Evolutionary conservation across 352 stramenopile species (phyloP).

Genomic region (Pythium monospermum): DNA sequence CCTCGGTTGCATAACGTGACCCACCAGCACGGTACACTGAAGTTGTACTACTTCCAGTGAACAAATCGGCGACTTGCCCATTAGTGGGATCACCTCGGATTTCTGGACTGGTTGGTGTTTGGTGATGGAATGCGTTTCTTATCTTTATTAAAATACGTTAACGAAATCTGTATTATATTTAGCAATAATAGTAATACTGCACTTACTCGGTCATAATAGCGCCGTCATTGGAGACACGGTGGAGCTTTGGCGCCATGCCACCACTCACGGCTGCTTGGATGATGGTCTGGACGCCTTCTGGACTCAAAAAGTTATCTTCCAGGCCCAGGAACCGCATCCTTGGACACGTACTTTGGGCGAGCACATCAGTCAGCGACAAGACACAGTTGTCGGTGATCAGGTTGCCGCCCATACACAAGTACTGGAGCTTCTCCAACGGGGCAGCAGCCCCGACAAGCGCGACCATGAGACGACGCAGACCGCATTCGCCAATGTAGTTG

Average conservation of each 20-base stretch:
- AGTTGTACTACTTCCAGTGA: too few species aligned
- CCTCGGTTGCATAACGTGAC: too few species aligned
- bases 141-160: too few species aligned
- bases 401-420: conserved; percentile 76
- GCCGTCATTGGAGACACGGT: conserved; percentile 46
- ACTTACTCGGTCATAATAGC: conserved; percentile 12
- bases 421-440: conserved; percentile 36
- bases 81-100: too few species aligned
- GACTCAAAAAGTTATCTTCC: conserved; percentile 78
- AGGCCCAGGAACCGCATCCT: conserved; percentile 65
- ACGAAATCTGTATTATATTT: background rate
- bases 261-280: conserved; percentile 43
- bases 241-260: conserved; percentile 40
- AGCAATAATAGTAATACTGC: background rate
- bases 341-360: conserved; percentile 33
- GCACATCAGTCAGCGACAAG: conserved; percentile 33
- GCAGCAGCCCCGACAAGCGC: conserved; percentile 20
- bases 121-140: too few species aligned
- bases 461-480: conserved; percentile 35
- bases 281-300: conserved; percentile 53
- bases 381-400: conserved; percentile 80
- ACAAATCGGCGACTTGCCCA: too few species aligned
- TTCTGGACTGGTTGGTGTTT: too few species aligned
- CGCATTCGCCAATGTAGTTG: conserved; percentile 69
- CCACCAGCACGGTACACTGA: too few species aligned